Evolutionary conservation across 768 basidiomycete species (phyloP).

Genomic region (Leccinum boreale): DNA sequence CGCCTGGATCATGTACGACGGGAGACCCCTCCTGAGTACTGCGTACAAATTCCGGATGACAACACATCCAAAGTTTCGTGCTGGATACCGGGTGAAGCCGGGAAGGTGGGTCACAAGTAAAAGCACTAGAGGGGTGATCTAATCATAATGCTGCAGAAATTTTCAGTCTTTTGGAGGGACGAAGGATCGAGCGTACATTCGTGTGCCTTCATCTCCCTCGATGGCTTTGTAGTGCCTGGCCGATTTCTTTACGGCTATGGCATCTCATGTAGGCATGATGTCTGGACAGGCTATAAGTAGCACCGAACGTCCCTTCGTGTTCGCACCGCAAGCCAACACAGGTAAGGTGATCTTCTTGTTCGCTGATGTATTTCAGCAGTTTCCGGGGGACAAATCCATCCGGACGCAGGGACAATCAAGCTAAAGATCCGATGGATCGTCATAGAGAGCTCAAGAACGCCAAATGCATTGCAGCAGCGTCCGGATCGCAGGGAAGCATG

Average conservation of each 20-base stretch:
- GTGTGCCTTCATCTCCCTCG: slow-evolving; percentile 61
- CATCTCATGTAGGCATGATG: slow-evolving; percentile 46
- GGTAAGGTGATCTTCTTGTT: slow-evolving; percentile 30
- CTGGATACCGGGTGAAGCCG: slow-evolving; percentile 63
- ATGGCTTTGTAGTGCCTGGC: slow-evolving; percentile 62
- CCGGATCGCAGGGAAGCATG: slow-evolving; percentile 34
- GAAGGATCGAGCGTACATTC: slow-evolving; percentile 50
- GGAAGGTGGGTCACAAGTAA: slow-evolving; percentile 41
- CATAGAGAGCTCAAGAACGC: slow-evolving; percentile 28
- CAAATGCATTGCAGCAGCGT: slow-evolving; percentile 42
- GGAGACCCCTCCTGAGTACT: slow-evolving; percentile 49
- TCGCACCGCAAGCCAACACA: slow-evolving; percentile 40
- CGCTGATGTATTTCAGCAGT: background rate
- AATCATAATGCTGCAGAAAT: slow-evolving; percentile 37
- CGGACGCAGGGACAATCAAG: slow-evolving; percentile 50
- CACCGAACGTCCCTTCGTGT: slow-evolving; percentile 61
- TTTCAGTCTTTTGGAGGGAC: slow-evolving; percentile 65
- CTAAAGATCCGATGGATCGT: slow-evolving; percentile 45
- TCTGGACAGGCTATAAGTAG: slow-evolving; percentile 47
- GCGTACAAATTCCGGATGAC: slow-evolving; percentile 43
- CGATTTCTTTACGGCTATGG: slow-evolving; percentile 59
- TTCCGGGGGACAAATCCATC: slow-evolving; percentile 20
- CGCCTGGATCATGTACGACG: slow-evolving; percentile 63
- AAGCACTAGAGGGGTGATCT: background rate
- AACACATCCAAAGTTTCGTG: slow-evolving; percentile 50